Evolutionary conservation across 208 protist genomes (phyloP).

Genomic region (Acanthamoeba polyphaga): DNA sequence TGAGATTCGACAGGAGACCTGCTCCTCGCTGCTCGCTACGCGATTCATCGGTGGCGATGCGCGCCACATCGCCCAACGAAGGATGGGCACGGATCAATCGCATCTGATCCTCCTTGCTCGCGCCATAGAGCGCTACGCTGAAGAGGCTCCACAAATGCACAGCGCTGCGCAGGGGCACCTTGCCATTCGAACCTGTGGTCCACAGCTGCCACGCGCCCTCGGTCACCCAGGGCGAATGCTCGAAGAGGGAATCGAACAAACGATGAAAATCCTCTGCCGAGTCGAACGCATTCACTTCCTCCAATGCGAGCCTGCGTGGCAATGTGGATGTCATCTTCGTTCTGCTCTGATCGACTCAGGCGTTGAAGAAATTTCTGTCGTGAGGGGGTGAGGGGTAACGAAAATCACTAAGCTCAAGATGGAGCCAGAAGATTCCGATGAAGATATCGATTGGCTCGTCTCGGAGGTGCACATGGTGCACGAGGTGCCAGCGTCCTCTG

Average conservation of each 20-base stretch:
- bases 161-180: background rate
- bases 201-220: conserved; percentile 30
- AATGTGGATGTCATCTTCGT: background rate
- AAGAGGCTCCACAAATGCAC: conserved; percentile 47
- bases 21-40: conserved; percentile 7
- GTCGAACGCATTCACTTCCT: background rate
- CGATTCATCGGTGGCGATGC: background rate
- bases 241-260: conserved; percentile 1
- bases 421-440: background rate
- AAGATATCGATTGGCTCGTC: background rate
- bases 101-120: conserved; percentile 1
- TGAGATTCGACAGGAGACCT: background rate
- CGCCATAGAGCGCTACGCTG: background rate
- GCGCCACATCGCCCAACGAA: background rate
- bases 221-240: conserved; percentile 26
- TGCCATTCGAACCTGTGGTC: background rate
- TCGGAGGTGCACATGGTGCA: conserved; percentile 28
- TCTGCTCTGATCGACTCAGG: too few relatives aligned
- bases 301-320: background rate
- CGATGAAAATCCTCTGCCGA: background rate
- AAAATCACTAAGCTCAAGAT: background rate
- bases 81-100: background rate
- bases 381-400: too few relatives aligned
- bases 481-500: background rate
- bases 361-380: too few relatives aligned